A percentile compares a stretch with the other conserved stretches of the same genome.
Evolutionary conservation across 331 rosid species (phyloP).

Genomic region (Stylosanthes scabra): DNA sequence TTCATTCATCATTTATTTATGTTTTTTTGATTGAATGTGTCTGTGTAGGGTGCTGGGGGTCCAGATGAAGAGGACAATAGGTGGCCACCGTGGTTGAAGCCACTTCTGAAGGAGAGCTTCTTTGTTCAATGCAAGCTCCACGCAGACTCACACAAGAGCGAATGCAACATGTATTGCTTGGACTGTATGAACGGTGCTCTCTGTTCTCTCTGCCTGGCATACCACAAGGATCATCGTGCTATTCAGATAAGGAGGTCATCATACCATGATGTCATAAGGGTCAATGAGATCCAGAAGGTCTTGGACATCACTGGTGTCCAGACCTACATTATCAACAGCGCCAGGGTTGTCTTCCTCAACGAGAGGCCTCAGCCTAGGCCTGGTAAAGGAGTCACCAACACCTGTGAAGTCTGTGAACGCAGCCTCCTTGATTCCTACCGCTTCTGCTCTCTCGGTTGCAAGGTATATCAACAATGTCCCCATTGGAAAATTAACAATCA

Average conservation of each 20-base stretch:
- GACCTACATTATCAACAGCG: slow-evolving; percentile 97
- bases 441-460: slow-evolving; percentile 99
- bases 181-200: slow-evolving; percentile 94
- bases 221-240: slow-evolving; percentile 88
- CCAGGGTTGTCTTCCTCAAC: slow-evolving; percentile 93
- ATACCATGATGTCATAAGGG: slow-evolving; percentile 95
- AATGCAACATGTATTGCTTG: slow-evolving; percentile 97
- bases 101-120: slow-evolving; percentile 80
- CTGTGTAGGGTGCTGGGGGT: slow-evolving; percentile 87
- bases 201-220: slow-evolving; percentile 87
- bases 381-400: slow-evolving; percentile 97
- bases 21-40: not conserved
- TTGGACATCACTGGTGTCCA: slow-evolving; percentile 94
- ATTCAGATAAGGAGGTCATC: slow-evolving; percentile 99
- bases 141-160: slow-evolving; percentile 94
- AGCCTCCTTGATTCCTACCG: slow-evolving; percentile 95
- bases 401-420: slow-evolving; percentile 98
- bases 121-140: slow-evolving; percentile 95
- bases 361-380: slow-evolving; percentile 99
- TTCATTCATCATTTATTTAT: too few species aligned
- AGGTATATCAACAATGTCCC: slow-evolving; percentile 56
- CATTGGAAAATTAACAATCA: too few species aligned
- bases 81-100: slow-evolving; percentile 99
- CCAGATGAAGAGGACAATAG: slow-evolving; percentile 87
- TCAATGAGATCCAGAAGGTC: slow-evolving; percentile 91